Conservation (phyloP, 257 asterid genomes). For the Solanum verrucosum region DNA sequence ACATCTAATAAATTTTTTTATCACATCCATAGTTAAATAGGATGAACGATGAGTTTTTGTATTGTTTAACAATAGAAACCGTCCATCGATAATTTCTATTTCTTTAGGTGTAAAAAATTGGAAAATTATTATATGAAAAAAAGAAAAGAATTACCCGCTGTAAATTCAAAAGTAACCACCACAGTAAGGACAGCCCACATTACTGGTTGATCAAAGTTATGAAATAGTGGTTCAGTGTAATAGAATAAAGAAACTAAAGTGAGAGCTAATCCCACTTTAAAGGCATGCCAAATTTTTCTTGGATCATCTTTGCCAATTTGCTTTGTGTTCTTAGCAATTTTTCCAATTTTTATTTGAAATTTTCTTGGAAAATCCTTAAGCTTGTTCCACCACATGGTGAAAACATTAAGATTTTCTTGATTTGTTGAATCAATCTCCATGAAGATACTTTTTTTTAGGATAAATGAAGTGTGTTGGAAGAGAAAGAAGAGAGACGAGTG, state of each 20-base stretch:
- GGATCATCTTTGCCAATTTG: slow-evolving; percentile 61
- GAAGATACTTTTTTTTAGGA: background rate
- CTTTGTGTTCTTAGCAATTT: slow-evolving; percentile 5
- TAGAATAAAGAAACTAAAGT: slow-evolving; percentile 51
- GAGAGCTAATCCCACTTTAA: slow-evolving; percentile 58
- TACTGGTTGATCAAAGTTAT: slow-evolving; percentile 57
- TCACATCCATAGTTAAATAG: too few species aligned
- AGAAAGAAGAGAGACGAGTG: background rate
- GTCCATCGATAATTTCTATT: background rate
- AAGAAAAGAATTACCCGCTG: slow-evolving; percentile 34
- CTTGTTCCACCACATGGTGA: background rate
- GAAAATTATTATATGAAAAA: background rate
- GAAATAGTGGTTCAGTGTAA: slow-evolving; percentile 49
- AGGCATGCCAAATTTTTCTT: slow-evolving; percentile 40
- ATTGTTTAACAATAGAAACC: too few species aligned
- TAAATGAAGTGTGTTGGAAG: background rate
- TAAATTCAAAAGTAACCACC: slow-evolving; percentile 57
- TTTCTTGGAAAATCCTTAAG: slow-evolving; percentile 8
- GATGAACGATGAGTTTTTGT: background rate
- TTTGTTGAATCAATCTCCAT: slow-evolving; percentile 16
- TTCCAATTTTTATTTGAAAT: slow-evolving; percentile 3
- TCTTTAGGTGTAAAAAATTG: background rate
- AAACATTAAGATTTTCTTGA: slow-evolving; percentile 3
- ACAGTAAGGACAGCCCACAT: slow-evolving; percentile 83
- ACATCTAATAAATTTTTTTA: background rate